phyloP scores from a whole-genome alignment of 768 basidiomycete species.

The Tylopilus sp. region DNA sequence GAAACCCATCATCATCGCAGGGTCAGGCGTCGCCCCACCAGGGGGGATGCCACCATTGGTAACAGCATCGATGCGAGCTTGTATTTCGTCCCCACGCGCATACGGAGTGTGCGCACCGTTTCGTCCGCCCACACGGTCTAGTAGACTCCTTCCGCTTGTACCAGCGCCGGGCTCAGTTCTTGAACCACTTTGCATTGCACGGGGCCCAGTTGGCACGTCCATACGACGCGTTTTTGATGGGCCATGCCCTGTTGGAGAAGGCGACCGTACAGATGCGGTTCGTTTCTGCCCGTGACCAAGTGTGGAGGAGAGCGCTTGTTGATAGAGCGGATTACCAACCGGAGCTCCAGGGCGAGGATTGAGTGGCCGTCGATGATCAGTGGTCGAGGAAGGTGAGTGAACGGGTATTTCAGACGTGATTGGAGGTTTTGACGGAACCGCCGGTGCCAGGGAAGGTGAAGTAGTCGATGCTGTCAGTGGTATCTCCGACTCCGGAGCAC shows the following conservation, averaged over 20 bases:
- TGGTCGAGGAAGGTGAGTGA: constrained; percentile 16
- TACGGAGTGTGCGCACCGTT: constrained; percentile 33
- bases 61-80: constrained; percentile 76
- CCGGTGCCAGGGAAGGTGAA: constrained; percentile 20
- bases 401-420: constrained; percentile 29
- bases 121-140: constrained; percentile 76
- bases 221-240: constrained; percentile 71
- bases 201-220: constrained; percentile 80
- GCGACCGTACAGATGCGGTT: constrained; percentile 60
- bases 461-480: constrained; percentile 32
- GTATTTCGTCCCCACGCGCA: constrained; percentile 62
- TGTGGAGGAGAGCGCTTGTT: constrained; percentile 70
- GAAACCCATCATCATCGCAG: constrained; percentile 43
- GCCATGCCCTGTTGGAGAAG: constrained; percentile 57
- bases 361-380: constrained; percentile 34
- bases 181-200: constrained; percentile 60
- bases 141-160: constrained; percentile 55
- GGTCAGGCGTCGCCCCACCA: constrained; percentile 31
- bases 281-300: constrained; percentile 56
- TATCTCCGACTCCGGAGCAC: constrained; percentile 50
- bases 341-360: constrained; percentile 41
- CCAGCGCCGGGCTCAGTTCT: constrained; percentile 15
- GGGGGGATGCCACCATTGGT: constrained; percentile 47
- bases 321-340: constrained; percentile 51
- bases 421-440: constrained; percentile 24